Percentiles rank a stretch among this genome's conserved stretches.
Conservation (phyloP, 768 basidiomycete genomes). For the Calocera cornea region DNA sequence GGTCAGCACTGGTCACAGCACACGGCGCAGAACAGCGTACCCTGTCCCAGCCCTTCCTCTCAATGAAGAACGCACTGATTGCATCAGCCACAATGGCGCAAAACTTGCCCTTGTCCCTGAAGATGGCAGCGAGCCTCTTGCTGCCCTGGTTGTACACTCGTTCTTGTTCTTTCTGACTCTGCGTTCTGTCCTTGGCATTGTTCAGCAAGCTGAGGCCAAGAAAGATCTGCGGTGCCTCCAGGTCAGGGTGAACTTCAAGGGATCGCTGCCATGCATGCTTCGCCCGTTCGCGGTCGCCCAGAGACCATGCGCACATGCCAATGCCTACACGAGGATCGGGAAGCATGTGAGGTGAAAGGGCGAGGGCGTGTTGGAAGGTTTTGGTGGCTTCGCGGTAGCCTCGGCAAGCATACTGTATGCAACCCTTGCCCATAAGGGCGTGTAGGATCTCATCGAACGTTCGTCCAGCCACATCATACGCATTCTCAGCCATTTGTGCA, state of each 20-base stretch:
- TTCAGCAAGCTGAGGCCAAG: slow-evolving; percentile 82
- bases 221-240: slow-evolving; percentile 60
- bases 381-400: slow-evolving; percentile 68
- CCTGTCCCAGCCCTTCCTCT: slow-evolving; percentile 49
- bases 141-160: slow-evolving; percentile 51
- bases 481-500: slow-evolving; percentile 62
- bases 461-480: slow-evolving; percentile 70
- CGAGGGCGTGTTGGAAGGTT: slow-evolving; percentile 72
- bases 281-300: slow-evolving; percentile 71
- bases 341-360: slow-evolving; percentile 57
- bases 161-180: slow-evolving; percentile 48
- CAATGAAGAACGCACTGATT: slow-evolving; percentile 63
- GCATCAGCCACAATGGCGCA: slow-evolving; percentile 58
- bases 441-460: slow-evolving; percentile 69
- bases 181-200: slow-evolving; percentile 57
- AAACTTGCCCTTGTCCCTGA: slow-evolving; percentile 58
- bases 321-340: slow-evolving; percentile 95
- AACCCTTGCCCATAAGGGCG: slow-evolving; percentile 76
- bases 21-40: slow-evolving; percentile 27
- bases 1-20: neutral
- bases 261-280: slow-evolving; percentile 84
- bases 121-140: slow-evolving; percentile 32
- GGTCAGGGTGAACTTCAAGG: slow-evolving; percentile 58
- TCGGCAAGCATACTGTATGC: slow-evolving; percentile 69
- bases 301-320: slow-evolving; percentile 82